Base-by-base conservation (phyloP, 2,329 filamentous ascomycete genomes). In the Exophiala spinifera region DNA sequence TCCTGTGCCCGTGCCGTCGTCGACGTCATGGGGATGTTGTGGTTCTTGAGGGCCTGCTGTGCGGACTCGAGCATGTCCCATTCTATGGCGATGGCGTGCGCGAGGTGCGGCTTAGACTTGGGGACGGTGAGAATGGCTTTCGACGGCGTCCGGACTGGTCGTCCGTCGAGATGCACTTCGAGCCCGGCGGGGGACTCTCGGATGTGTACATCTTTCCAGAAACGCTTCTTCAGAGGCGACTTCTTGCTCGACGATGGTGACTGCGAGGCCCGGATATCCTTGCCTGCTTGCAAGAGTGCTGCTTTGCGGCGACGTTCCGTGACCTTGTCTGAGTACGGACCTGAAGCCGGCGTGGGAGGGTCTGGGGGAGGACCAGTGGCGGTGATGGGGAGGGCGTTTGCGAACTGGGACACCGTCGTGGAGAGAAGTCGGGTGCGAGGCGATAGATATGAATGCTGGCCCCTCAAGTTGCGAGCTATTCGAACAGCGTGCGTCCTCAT, bases 1-100 rank as follows among this genome's bases (percentile, higher is more conserved):
- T 97, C 92, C 25, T 92, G 72, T 0, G 91, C 92, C 43, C 94
- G 86, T 59, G 90, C 89, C 19, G 86, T 78, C 14, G 96, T 81
- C 45, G 89, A 91, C 2, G 91, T 97, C 60, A 99, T 77, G 13
- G 94, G 94, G 62, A 96, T 92, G 45, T 95, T 83, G 73, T 97
- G 90, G 55, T 88, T 83, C 69, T 87, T 89, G 36, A 91, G 81
- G 0, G 91, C 89, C 72, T 97, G 89, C 67, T 91, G 86, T 2
- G 88, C 84, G 13, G 88, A 88, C 20, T 85, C 80, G 57, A 99
- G 80, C 46, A 87, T 78, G 69, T 96, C 91, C 94, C 94, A 99
- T 76, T 99, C 94, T 42, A 95, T 75, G 2, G 92, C 94, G 59
- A 99, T 85, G 53, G 89, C 89, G 42, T 85, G 80, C 20, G 92